These are phyloP conservation scores for Gymnopilus dilepis DNA, from an alignment of 768 basidiomycete species.

Conservation along the genomic window DNA sequence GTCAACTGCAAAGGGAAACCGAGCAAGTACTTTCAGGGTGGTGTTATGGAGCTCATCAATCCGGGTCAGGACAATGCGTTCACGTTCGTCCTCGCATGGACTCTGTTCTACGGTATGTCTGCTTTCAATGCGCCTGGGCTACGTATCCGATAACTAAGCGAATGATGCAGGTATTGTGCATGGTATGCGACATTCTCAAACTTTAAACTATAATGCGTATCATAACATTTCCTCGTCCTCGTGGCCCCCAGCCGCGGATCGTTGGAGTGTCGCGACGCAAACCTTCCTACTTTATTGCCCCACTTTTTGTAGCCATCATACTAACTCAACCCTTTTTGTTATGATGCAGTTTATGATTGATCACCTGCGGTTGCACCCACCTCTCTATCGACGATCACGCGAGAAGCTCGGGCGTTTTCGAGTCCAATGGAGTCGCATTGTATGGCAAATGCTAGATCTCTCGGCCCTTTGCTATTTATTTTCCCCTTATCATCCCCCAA, in stretches of 20 bases:
- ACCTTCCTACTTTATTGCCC: conserved; percentile 3
- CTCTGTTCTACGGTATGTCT: conserved; percentile 84
- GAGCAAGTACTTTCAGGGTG: conserved; percentile 61
- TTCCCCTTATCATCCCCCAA: conserved; percentile 10
- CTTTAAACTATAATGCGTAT: not conserved
- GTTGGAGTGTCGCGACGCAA: not conserved
- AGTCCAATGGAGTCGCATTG: not conserved
- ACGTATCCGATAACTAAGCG: not conserved
- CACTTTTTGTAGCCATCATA: conserved; percentile 1
- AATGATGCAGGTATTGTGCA: conserved; percentile 40
- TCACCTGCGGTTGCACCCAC: not conserved
- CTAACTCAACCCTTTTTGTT: conserved; percentile 8
- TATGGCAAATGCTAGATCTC: not conserved
- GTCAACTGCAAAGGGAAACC: conserved; percentile 77
- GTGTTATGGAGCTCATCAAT: conserved; percentile 71
- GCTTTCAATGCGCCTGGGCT: not conserved
- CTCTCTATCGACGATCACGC: conserved; percentile 11
- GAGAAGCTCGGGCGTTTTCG: conserved; percentile 9
- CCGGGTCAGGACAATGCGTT: conserved; percentile 91
- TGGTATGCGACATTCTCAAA: conserved; percentile 38
- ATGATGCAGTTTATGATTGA: conserved; percentile 24
- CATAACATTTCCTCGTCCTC: conserved; percentile 1
- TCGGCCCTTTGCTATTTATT: conserved; percentile 9
- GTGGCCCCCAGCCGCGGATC: conserved; percentile 7
- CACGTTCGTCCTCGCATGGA: conserved; percentile 93